Percentiles rank a stretch among this genome's conserved stretches.
Evolutionary conservation across 306 rosid genomes (phyloP).

Genomic region (Urtica urens): DNA sequence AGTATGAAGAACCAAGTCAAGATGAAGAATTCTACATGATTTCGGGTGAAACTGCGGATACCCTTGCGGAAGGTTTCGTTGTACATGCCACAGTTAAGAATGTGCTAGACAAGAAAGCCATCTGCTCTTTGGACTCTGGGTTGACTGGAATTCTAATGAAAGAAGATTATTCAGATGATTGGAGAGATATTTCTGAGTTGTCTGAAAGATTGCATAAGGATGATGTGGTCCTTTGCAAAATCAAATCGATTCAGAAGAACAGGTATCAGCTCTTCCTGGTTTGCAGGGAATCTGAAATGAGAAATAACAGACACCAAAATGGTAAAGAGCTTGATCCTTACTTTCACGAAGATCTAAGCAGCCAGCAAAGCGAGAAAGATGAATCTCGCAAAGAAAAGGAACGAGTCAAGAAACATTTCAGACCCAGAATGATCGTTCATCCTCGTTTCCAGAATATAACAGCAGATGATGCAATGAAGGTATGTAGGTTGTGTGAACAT

Average conservation of each 20-base stretch:
- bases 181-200: constrained; percentile 73
- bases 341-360: constrained; percentile 74
- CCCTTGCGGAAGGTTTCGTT: constrained; percentile 85
- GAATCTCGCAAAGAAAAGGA: constrained; percentile 88
- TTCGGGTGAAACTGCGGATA: constrained; percentile 90
- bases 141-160: constrained; percentile 93
- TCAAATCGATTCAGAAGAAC: constrained; percentile 88
- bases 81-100: constrained; percentile 87
- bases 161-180: constrained; percentile 85
- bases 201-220: constrained; percentile 79
- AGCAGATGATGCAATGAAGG: constrained; percentile 96
- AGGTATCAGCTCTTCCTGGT: constrained; percentile 89
- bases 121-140: constrained; percentile 89
- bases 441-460: constrained; percentile 96
- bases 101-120: constrained; percentile 75
- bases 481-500: too few species aligned
- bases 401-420: constrained; percentile 84
- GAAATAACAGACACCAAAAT: constrained; percentile 56
- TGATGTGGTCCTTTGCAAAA: constrained; percentile 88
- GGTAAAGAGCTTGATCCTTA: constrained; percentile 47
- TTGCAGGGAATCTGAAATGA: constrained; percentile 86
- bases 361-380: constrained; percentile 65
- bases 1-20: constrained; percentile 93
- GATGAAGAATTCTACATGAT: constrained; percentile 94
- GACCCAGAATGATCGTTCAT: constrained; percentile 96